These are phyloP conservation scores for Colletotrichum tofieldiae DNA, from an alignment of 2,329 filamentous ascomycete genomes.

Conservation along the genomic window DNA sequence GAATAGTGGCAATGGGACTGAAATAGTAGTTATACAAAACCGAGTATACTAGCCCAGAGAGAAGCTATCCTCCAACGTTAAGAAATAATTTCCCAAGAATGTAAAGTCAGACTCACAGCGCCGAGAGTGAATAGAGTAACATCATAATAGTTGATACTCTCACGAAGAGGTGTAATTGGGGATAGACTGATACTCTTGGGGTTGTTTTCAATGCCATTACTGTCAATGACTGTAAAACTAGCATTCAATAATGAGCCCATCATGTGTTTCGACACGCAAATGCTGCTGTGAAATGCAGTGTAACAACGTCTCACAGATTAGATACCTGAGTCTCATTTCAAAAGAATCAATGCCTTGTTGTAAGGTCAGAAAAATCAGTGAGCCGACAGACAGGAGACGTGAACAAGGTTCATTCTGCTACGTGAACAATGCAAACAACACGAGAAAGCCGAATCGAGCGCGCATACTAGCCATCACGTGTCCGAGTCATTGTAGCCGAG, in stretches of 20 bases:
- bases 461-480: too few relatives aligned
- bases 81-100: neutral
- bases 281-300: neutral
- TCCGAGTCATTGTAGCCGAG: neutral
- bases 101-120: neutral
- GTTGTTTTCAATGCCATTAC: neutral
- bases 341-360: neutral
- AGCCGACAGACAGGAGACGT: too few relatives aligned
- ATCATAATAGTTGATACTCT: neutral
- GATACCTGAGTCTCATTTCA: neutral
- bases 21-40: neutral
- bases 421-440: too few relatives aligned
- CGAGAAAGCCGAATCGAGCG: too few relatives aligned
- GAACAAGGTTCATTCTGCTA: too few relatives aligned
- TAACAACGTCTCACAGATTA: fast-evolving
- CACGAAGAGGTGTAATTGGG: neutral
- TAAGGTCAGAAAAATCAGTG: neutral
- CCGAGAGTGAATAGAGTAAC: neutral
- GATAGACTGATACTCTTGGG: neutral
- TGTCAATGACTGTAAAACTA: neutral
- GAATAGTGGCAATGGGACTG: neutral
- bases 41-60: slow-evolving; percentile 6
- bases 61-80: neutral
- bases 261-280: too few relatives aligned
- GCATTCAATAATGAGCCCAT: neutral